These are phyloP conservation scores for Boletales sp. DNA, from an alignment of 768 basidiomycete species.

Conservation along the genomic window DNA sequence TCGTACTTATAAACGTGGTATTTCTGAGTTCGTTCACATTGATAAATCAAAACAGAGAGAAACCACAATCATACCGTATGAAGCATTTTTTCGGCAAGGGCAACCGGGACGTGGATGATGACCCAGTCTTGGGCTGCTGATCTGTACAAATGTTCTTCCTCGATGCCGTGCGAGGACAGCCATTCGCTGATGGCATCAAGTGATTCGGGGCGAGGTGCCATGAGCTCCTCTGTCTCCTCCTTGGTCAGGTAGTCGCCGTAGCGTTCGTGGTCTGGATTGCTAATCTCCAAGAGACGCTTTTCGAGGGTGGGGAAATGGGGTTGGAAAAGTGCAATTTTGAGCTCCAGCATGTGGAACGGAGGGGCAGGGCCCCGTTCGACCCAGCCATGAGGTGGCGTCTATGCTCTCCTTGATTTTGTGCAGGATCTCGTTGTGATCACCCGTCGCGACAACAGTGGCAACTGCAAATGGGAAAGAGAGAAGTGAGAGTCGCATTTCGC, in stretches of 20 bases:
- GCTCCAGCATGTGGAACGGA: constrained; percentile 41
- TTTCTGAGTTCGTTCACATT: constrained; percentile 36
- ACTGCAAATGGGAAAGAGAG: too few relatives aligned
- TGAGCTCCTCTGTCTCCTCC: constrained; percentile 58
- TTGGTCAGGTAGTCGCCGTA: constrained; percentile 60
- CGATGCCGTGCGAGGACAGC: constrained; percentile 54
- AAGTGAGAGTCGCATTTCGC: too few relatives aligned
- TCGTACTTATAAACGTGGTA: constrained; percentile 61
- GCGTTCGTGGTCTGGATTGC: constrained; percentile 50
- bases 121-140: constrained; percentile 73
- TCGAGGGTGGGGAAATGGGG: constrained; percentile 48
- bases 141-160: constrained; percentile 42
- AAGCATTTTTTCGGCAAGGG: constrained; percentile 66
- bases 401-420: constrained; percentile 49
- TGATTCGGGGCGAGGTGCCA: constrained; percentile 54
- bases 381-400: constrained; percentile 47
- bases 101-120: constrained; percentile 52
- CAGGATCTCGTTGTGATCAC: constrained; percentile 7
- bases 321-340: constrained; percentile 60
- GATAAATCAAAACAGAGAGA: neutral
- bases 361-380: constrained; percentile 39
- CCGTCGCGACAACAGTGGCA: constrained; percentile 10
- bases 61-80: constrained; percentile 45
- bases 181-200: constrained; percentile 56
- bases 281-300: constrained; percentile 53